These are phyloP conservation scores for Phytophthora tentaculata DNA, from an alignment of 352 stramenopile species.

Conservation along the genomic window DNA sequence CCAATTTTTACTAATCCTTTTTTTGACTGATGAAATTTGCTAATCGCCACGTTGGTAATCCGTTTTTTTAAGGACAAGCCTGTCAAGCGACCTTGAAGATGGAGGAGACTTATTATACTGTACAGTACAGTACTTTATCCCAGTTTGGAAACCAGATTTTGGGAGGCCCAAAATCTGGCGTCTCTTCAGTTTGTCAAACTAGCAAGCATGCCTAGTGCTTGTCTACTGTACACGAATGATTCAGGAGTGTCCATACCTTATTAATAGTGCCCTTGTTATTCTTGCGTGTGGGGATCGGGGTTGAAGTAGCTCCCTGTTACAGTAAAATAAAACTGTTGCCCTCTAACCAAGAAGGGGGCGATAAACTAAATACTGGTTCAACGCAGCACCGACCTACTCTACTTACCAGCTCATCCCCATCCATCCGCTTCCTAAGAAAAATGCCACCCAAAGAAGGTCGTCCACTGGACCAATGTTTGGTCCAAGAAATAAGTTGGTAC, in stretches of 20 bases:
- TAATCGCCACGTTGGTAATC: conserved; percentile 6
- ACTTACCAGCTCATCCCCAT: conserved; percentile 15
- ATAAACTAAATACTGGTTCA: conserved; percentile 14
- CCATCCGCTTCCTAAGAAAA: conserved; percentile 24
- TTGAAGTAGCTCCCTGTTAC: conserved; percentile 17
- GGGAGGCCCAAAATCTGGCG: too few relatives aligned
- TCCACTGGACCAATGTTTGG: too few relatives aligned
- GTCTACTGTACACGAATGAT: not conserved
- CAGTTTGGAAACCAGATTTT: too few relatives aligned
- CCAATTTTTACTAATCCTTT: not conserved
- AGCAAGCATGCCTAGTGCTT: too few relatives aligned
- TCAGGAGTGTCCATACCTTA: not conserved
- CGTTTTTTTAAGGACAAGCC: not conserved
- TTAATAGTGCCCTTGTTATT: not conserved
- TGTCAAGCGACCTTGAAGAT: too few relatives aligned
- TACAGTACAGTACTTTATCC: too few relatives aligned
- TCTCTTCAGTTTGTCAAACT: too few relatives aligned
- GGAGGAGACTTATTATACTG: too few relatives aligned
- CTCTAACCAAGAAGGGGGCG: conserved; percentile 29
- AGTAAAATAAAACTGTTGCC: conserved; percentile 1
- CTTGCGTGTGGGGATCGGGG: conserved; percentile 2
- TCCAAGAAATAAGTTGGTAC: too few relatives aligned
- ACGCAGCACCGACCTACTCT: not conserved
- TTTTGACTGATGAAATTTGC: conserved; percentile 5
- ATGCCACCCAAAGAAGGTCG: conserved; percentile 15